phyloP scores from a whole-genome alignment of 2,329 filamentous ascomycete genomes.

The Pseudogymnoascus pannorum region DNA sequence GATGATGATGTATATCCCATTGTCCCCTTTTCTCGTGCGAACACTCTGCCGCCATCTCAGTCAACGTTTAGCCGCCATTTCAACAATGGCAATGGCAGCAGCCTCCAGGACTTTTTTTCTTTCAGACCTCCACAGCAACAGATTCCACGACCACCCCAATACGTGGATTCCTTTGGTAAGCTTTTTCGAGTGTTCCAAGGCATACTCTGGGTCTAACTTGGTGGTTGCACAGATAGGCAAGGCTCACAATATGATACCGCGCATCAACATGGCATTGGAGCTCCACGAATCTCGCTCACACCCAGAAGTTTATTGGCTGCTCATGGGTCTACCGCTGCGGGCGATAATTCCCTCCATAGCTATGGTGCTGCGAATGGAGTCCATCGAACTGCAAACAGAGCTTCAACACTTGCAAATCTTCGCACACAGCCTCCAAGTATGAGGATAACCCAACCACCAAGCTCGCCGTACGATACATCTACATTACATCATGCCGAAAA shows the following conservation, averaged over 20 bases:
- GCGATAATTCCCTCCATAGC: not conserved
- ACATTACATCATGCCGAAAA: conserved; percentile 14
- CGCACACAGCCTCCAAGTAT: conserved; percentile 2
- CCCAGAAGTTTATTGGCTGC: not conserved
- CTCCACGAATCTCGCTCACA: not conserved
- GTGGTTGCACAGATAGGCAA: not conserved
- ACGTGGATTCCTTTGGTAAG: not conserved
- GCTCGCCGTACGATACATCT: conserved; percentile 10
- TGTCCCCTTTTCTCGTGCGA: not conserved
- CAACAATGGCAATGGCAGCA: not conserved
- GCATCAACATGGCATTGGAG: not conserved
- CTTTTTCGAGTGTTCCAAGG: not conserved
- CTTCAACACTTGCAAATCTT: conserved; percentile 6
- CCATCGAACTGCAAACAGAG: not conserved
- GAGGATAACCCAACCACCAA: not conserved
- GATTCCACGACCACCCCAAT: not conserved
- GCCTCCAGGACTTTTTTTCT: not conserved
- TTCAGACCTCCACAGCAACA: not conserved
- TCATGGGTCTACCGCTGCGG: not conserved
- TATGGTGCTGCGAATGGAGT: not conserved
- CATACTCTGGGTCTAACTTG: not conserved
- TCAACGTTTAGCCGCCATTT: not conserved
- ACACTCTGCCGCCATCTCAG: not conserved
- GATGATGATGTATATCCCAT: not conserved
- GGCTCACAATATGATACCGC: not conserved